Evolutionary conservation across 495 filamentous ascomycete genomes (phyloP), one percentile per base, ranked within the genome.

Genomic region (Neurospora sp.): DNA sequence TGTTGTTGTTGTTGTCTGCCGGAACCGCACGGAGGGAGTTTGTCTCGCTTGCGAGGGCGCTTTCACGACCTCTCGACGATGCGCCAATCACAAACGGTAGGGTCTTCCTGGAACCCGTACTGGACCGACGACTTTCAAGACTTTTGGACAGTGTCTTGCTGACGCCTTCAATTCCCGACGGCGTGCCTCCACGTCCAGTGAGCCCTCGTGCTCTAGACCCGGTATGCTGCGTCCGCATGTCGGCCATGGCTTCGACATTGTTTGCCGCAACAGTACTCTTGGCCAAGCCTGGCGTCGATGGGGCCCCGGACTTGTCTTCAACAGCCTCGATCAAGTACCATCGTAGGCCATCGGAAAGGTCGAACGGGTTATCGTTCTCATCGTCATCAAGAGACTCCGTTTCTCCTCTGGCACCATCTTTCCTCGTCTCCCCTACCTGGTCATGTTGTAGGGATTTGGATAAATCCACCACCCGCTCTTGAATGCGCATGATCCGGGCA

Each of bases 361-460:
- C 94, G 76, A 98, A 99, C 2, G 96, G 96, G 78, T 99, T 99
- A 72, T 99, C 96, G 73, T 99, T 94, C 59, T 96, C 93, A 37
- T 86, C 85, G n/a, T 90, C 85, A 45, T 80, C 81, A 7, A 80
- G 47, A 8, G 82, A 82, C 69, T 84, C 83, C 1, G 81, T 78
- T 41, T 85, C 83, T 18, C 74, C 73, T 14, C 53, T 65, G 45
- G 40, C 70, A n/a, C 20, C n/a, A n/a, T 42, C 73, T 18, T 65
- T 75, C 42, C 69, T 74, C 6, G 65, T 68, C 5, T 53, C 37
- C 16, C 70, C 72, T 9, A 74, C 38, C 18, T 76, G 76, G 14
- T 65, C 53, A 8, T 73, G 78, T 74, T 76, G 87, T 79, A 81
- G 78, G 71, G 86, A 90, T 78, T 91, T 94, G 45, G 93, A 95